Evolutionary conservation across 805 yeast species (phyloP).

Genomic region (Barnettozyma salicaria): DNA sequence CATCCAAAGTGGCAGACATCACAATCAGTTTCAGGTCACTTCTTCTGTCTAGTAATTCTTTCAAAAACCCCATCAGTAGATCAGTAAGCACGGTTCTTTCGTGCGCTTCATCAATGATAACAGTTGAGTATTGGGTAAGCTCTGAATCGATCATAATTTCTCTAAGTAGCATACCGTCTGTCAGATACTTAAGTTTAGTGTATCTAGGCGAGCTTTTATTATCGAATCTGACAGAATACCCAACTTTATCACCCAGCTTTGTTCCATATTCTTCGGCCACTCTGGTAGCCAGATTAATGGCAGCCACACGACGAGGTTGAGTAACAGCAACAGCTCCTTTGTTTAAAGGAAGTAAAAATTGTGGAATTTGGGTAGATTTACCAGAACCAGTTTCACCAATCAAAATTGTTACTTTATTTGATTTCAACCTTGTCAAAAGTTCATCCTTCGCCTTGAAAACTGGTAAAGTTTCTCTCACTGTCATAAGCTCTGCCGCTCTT

Average conservation of each 20-base stretch:
- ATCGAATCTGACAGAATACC: conserved; percentile 90
- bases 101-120: conserved; percentile 94
- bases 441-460: conserved; percentile 66
- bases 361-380: conserved; percentile 96
- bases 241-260: conserved; percentile 72
- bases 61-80: conserved; percentile 80
- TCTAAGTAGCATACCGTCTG: conserved; percentile 96
- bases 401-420: conserved; percentile 65
- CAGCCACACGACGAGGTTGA: conserved; percentile 97
- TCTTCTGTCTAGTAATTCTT: conserved; percentile 50
- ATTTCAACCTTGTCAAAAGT: conserved; percentile 47
- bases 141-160: conserved; percentile 75
- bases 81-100: conserved; percentile 93
- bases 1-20: conserved; percentile 97
- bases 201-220: conserved; percentile 49
- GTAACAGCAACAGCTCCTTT: conserved; percentile 76
- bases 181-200: conserved; percentile 77
- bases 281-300: conserved; percentile 86
- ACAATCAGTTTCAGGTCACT: conserved; percentile 63
- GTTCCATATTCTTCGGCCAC: conserved; percentile 87
- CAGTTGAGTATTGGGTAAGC: conserved; percentile 61
- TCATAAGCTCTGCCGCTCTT: conserved; percentile 39
- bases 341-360: conserved; percentile 56
- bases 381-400: conserved; percentile 99
- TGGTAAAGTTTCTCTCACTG: conserved; percentile 58